A percentile compares a stretch with the other conserved stretches of the same genome.
Evolutionary conservation across 768 basidiomycete species (phyloP).

Genomic region (Tricholoma hemisulphureum): DNA sequence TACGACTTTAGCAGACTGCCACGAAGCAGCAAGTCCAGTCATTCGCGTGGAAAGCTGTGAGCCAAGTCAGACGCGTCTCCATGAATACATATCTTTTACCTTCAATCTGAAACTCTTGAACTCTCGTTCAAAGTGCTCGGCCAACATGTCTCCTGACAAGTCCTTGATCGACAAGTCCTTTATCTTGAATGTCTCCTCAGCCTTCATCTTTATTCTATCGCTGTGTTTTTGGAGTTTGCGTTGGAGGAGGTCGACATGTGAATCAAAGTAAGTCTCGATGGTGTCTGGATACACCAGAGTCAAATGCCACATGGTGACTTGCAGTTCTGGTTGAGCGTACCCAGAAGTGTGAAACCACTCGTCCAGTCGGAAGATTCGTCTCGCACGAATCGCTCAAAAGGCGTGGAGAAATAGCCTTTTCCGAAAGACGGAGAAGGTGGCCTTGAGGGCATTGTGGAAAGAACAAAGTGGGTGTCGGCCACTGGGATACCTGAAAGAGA

Average conservation of each 20-base stretch:
- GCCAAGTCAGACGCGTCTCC: constrained; percentile 7
- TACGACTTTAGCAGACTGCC: constrained; percentile 91
- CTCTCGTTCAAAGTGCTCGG: constrained; percentile 83
- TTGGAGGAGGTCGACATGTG: constrained; percentile 79
- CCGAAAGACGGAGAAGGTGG: constrained; percentile 44
- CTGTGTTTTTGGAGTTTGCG: constrained; percentile 85
- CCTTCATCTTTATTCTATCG: constrained; percentile 76
- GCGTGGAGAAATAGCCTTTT: constrained; percentile 59
- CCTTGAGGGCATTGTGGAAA: constrained; percentile 36
- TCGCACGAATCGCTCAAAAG: constrained; percentile 71
- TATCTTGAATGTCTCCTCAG: constrained; percentile 78
- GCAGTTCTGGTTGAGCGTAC: constrained; percentile 39
- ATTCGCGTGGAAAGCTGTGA: constrained; percentile 76
- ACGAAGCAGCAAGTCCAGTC: constrained; percentile 72
- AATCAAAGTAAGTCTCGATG: constrained; percentile 93
- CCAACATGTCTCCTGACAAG: constrained; percentile 59
- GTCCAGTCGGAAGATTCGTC: constrained; percentile 78
- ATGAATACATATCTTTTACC: constrained; percentile 38
- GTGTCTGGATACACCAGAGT: constrained; percentile 59
- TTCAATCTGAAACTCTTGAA: constrained; percentile 83
- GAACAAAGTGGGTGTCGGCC: constrained; percentile 3
- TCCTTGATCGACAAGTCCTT: constrained; percentile 54
- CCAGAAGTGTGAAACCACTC: constrained; percentile 82
- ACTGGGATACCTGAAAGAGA: constrained; percentile 2
- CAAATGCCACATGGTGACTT: constrained; percentile 23